Base-by-base conservation (phyloP, 257 asterid species). In the Scutellaria galericulata region DNA sequence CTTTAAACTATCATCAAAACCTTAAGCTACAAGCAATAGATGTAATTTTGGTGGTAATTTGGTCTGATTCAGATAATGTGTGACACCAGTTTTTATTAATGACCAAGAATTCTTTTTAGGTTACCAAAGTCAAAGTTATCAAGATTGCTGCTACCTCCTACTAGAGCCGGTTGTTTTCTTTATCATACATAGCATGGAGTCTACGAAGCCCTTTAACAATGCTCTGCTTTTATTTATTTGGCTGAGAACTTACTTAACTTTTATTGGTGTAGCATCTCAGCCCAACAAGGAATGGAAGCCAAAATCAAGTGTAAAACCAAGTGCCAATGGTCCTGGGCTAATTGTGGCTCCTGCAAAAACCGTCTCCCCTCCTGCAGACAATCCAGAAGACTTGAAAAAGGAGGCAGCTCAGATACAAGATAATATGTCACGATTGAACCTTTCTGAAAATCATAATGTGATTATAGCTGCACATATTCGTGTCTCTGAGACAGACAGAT, bases 221-320 rank as follows among this genome's bases (percentile, higher is more conserved):
- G 15, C 50, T 74, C 37, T 45, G 24, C 55, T 37, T 57, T 3
- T 61, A 12, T 11, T 73, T 13, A 11, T 73, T 66, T 66, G 51
- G 42, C 50, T 24, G 42, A 52, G 27, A 56, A 70, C 78, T 83
- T 69, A 72, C 83, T 58, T 12, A 54, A 69, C 68, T 52, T 74
- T 59, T 80, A 70, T 27, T 80, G 72, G 56, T 72, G 82, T 76
- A 93, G 92, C 84, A 61, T 27, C 89, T 74, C 92, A 86, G 85
- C 87, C 90, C 54, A 87, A 85, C 50, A 93, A 88, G 86, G 95
- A 93, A 83, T 95, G 99, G 99, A 95, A 95, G 80, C 98, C 96
- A 61, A 95, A 95, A 78, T 78, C 89, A 59, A 86, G 75, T 80
- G 83, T 80, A 73, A 95, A 87, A 83, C 68, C 86, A 46, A 78